These are phyloP conservation scores for Nidularia pulvinata DNA, from an alignment of 768 basidiomycete genomes.

Conservation along the genomic window DNA sequence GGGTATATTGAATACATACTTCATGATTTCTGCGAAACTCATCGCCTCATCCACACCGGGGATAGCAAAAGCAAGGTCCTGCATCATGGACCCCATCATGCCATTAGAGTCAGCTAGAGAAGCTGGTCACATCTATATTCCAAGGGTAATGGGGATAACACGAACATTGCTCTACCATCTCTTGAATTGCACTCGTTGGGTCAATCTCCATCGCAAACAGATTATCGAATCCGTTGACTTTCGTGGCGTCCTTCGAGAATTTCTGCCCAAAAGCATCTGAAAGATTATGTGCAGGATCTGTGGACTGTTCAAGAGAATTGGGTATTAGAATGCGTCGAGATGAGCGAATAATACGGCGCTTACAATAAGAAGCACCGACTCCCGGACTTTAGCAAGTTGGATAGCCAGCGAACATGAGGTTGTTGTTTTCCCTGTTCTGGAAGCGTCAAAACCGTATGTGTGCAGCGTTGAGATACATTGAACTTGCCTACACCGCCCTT, in stretches of 20 bases:
- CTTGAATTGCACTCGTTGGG: conserved; percentile 95
- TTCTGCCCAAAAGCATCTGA: conserved; percentile 99
- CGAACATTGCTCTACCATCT: conserved; percentile 98
- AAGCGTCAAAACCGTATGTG: not conserved
- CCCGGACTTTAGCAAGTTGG: conserved; percentile 85
- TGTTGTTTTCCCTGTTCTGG: conserved; percentile 86
- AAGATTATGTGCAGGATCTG: conserved; percentile 99
- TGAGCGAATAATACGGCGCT: conserved; percentile 21
- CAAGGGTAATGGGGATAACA: conserved; percentile 5
- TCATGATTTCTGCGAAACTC: conserved; percentile 99
- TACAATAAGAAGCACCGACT: conserved; percentile 97
- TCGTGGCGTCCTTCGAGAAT: conserved; percentile 98
- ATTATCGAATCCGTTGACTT: conserved; percentile 97
- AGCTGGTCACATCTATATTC: conserved; percentile 1
- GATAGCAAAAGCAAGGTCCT: conserved; percentile 98
- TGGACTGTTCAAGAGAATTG: conserved; percentile 58
- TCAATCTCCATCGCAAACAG: conserved; percentile 99
- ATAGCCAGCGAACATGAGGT: conserved; percentile 98
- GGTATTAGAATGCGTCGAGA: not conserved
- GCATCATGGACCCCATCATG: conserved; percentile 99
- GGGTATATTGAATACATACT: conserved; percentile 43
- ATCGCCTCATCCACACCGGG: conserved; percentile 99
- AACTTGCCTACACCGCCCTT: conserved; percentile 96
- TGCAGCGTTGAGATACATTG: not conserved
- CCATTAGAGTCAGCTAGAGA: conserved; percentile 80